These are phyloP conservation scores for Boletus barrowsii DNA, from an alignment of 768 basidiomycete genomes.

Conservation along the genomic window DNA sequence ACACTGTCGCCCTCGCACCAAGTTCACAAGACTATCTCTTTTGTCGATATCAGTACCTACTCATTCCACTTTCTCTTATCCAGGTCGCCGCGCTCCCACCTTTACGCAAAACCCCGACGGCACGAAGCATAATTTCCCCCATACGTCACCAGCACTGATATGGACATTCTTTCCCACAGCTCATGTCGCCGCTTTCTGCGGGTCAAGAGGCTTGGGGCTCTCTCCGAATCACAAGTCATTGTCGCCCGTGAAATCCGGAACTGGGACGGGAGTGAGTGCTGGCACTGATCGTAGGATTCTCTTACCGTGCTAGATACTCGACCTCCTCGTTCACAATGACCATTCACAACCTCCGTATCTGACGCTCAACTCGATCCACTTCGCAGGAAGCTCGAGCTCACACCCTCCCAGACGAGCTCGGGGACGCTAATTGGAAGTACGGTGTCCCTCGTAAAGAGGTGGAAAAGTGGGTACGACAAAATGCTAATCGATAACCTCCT, in stretches of 20 bases:
- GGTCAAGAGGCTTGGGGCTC: too few species aligned
- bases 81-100: not conserved
- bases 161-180: constrained; percentile 1
- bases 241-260: too few species aligned
- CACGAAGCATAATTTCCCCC: not conserved
- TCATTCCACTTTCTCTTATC: not conserved
- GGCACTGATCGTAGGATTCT: constrained; percentile 1
- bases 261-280: too few species aligned
- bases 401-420: constrained; percentile 58
- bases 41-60: too few species aligned
- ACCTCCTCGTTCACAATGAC: constrained; percentile 14
- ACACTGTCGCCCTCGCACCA: too few species aligned
- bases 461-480: constrained; percentile 49
- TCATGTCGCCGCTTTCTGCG: not conserved
- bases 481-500: too few species aligned
- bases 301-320: not conserved
- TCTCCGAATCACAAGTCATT: not conserved
- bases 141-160: constrained; percentile 9
- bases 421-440: constrained; percentile 48
- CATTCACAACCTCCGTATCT: constrained; percentile 49
- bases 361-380: constrained; percentile 41
- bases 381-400: constrained; percentile 44
- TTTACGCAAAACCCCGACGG: not conserved
- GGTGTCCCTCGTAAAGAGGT: constrained; percentile 46
- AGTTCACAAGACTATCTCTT: too few species aligned